phyloP scores from a whole-genome alignment of 768 basidiomycete species.

The Favolaschia claudopus region DNA sequence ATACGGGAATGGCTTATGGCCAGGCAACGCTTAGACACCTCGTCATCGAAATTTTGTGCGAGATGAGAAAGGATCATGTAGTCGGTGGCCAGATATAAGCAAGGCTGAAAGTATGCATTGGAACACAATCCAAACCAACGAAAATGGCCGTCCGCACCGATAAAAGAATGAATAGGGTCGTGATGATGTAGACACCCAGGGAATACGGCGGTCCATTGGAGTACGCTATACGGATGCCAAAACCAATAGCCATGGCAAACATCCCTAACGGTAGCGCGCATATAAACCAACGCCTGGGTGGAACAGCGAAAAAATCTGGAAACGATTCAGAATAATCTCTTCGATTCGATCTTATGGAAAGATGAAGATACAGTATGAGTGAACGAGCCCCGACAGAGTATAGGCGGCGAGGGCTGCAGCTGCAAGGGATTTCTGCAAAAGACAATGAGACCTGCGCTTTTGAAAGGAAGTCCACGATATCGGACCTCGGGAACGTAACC shows the following conservation, averaged over 20 bases:
- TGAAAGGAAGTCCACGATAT: too few relatives aligned
- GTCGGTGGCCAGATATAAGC: constrained; percentile 62
- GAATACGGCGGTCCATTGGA: neutral
- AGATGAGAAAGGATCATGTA: constrained; percentile 62
- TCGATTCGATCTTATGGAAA: too few relatives aligned
- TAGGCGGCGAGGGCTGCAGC: too few relatives aligned
- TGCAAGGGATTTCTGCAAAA: too few relatives aligned
- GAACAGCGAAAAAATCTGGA: neutral
- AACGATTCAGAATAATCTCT: too few relatives aligned
- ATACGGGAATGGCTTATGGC: constrained; percentile 47
- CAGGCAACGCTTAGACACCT: constrained; percentile 47
- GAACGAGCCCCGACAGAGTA: too few relatives aligned
- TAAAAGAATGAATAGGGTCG: constrained; percentile 22
- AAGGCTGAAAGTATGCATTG: constrained; percentile 46
- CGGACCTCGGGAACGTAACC: too few relatives aligned
- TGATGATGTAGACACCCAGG: constrained; percentile 3
- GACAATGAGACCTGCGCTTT: too few relatives aligned
- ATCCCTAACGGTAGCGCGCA: constrained; percentile 25
- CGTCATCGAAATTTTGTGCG: constrained; percentile 36
- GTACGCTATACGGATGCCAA: constrained; percentile 6
- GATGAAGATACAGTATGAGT: too few relatives aligned
- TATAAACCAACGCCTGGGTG: constrained; percentile 13
- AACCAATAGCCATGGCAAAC: constrained; percentile 18
- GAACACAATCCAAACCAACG: neutral
- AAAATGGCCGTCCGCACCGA: neutral